Conservation (phyloP, 2,329 filamentous ascomycete species). For the Nemania bipapillata region DNA sequence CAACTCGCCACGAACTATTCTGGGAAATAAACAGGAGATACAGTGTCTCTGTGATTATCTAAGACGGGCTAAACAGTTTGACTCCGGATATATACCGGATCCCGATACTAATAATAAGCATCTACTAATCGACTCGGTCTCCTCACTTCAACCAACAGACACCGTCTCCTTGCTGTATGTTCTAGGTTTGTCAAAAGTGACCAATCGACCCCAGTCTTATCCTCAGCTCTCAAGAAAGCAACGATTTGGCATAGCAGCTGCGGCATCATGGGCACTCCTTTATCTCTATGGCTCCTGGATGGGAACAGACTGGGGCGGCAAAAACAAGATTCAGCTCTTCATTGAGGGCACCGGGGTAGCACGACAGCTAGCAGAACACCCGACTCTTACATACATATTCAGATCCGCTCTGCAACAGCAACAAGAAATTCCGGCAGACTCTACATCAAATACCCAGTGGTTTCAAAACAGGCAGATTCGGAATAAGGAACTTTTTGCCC, state of each 20-base stretch:
- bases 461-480: not conserved
- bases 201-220: not conserved
- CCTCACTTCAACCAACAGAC: not conserved
- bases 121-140: not conserved
- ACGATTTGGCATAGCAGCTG: not conserved
- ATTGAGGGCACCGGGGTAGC: not conserved
- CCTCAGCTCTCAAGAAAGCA: not conserved
- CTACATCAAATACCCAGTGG: not conserved
- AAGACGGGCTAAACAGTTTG: not conserved
- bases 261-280: not conserved
- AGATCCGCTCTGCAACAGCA: not conserved
- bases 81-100: not conserved
- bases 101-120: not conserved
- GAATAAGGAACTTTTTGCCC: constrained; percentile 3
- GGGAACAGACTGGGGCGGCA: not conserved
- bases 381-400: not conserved
- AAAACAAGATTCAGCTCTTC: constrained; percentile 7
- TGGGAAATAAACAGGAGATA: not conserved
- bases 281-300: constrained; percentile 2
- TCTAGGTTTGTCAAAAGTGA: not conserved
- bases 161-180: not conserved
- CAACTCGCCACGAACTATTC: not conserved
- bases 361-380: not conserved
- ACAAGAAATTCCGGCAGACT: not conserved
- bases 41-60: not conserved